phyloP scores from a whole-genome alignment of 108 stramenopile species.

The Asterionellopsis glacialis region DNA sequence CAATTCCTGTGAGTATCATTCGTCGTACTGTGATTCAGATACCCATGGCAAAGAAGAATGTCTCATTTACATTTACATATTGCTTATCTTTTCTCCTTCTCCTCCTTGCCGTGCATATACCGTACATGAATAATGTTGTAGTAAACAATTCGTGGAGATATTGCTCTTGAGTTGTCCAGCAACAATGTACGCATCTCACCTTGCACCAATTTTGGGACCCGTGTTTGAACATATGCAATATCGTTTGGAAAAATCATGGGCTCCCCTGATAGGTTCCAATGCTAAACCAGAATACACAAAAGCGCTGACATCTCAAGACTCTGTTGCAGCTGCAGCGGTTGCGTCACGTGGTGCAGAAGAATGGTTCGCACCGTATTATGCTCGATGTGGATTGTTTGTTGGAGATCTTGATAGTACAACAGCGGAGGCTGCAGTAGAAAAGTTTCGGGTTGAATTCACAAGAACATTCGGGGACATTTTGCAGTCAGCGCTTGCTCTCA shows the following conservation, averaged over 20 bases:
- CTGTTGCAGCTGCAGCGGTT: constrained; percentile 48
- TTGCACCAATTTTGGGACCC: constrained; percentile 73
- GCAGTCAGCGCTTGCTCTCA: constrained; percentile 66
- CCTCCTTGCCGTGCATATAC: not conserved
- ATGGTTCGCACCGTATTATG: constrained; percentile 75
- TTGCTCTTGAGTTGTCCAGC: constrained; percentile 72
- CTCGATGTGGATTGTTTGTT: constrained; percentile 78
- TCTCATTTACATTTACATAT: not conserved
- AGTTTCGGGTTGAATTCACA: constrained; percentile 75
- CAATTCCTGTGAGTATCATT: constrained; percentile 61
- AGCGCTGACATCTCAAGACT: constrained; percentile 44
- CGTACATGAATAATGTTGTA: not conserved
- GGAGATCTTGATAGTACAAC: constrained; percentile 74
- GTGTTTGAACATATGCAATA: constrained; percentile 71
- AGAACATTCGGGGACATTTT: constrained; percentile 70
- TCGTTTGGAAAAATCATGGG: constrained; percentile 74
- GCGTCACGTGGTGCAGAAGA: constrained; percentile 49
- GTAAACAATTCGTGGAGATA: constrained; percentile 80
- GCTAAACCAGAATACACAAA: constrained; percentile 31
- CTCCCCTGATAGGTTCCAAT: constrained; percentile 33
- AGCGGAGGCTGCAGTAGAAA: constrained; percentile 77
- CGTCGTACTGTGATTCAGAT: not conserved
- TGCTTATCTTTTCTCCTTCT: not conserved
- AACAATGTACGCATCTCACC: constrained; percentile 71
- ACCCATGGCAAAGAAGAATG: not conserved